Conservation (phyloP, 305 asterid genomes). For the Coffea humblotiana region DNA sequence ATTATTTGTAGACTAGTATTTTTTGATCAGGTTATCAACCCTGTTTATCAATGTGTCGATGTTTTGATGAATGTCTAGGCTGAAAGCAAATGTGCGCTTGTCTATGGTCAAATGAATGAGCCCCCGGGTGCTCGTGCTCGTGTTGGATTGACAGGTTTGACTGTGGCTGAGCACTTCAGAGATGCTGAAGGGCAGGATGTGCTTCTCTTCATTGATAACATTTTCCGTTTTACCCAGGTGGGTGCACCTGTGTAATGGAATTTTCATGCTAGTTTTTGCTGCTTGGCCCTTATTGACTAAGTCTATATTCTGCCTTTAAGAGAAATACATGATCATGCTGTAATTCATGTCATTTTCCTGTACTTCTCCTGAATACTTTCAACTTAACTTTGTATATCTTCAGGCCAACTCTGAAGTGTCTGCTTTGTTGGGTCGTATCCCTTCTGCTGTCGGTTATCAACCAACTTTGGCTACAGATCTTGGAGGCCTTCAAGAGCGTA, state of each 20-base stretch:
- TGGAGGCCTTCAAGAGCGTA: slow-evolving; percentile 98
- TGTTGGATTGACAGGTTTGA: slow-evolving; percentile 94
- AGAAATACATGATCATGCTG: not conserved
- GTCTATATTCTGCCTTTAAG: too few relatives aligned
- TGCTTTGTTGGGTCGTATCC: slow-evolving; percentile 99
- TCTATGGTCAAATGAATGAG: slow-evolving; percentile 98
- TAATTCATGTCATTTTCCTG: not conserved
- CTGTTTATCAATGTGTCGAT: not conserved
- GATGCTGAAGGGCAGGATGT: slow-evolving; percentile 99
- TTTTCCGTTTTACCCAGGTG: slow-evolving; percentile 96
- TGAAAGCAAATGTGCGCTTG: slow-evolving; percentile 96
- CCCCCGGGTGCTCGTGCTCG: slow-evolving; percentile 99
- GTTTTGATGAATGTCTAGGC: slow-evolving; percentile 34
- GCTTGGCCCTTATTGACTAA: not conserved
- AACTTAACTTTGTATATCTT: slow-evolving; percentile 1
- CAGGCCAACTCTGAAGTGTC: slow-evolving; percentile 99
- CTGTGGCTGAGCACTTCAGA: slow-evolving; percentile 97
- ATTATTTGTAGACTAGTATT: not conserved
- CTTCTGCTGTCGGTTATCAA: slow-evolving; percentile 97
- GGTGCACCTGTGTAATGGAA: not conserved
- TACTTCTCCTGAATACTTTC: not conserved
- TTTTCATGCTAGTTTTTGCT: not conserved
- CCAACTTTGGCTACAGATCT: slow-evolving; percentile 99
- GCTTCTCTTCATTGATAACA: slow-evolving; percentile 95
- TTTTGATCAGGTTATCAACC: not conserved